phyloP scores from a whole-genome alignment of 208 protist genomes.

The Leishmania tarentolae region DNA sequence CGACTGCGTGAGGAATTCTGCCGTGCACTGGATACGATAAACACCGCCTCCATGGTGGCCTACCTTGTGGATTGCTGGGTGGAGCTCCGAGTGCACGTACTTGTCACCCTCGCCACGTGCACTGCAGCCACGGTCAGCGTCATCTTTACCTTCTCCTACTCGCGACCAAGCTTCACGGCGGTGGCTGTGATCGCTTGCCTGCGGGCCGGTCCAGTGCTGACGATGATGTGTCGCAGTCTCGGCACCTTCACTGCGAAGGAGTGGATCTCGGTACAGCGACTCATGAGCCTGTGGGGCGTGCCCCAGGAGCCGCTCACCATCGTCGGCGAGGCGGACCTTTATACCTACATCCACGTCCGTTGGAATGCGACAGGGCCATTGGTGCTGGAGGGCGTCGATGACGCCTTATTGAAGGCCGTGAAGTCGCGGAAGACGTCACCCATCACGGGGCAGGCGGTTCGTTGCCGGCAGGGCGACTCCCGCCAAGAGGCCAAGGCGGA shows the following conservation, averaged over 20 bases:
- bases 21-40: constrained; percentile 59
- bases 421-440: constrained; percentile 12
- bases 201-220: constrained; percentile 43
- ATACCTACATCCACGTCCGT: constrained; percentile 29
- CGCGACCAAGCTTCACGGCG: constrained; percentile 45
- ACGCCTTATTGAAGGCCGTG: constrained; percentile 14
- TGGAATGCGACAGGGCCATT: constrained; percentile 1
- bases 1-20: constrained; percentile 74
- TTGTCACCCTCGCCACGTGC: constrained; percentile 46
- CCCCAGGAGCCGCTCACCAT: constrained; percentile 52
- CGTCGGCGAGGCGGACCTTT: constrained; percentile 26
- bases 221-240: constrained; percentile 40
- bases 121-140: constrained; percentile 50
- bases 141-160: constrained; percentile 41
- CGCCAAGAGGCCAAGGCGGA: background rate
- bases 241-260: constrained; percentile 41
- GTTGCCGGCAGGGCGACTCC: background rate
- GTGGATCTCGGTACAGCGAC: constrained; percentile 58
- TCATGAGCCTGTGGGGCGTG: constrained; percentile 55
- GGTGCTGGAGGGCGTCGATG: constrained; percentile 16
- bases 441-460: constrained; percentile 1
- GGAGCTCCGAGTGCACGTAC: constrained; percentile 52
- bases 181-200: constrained; percentile 53
- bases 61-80: constrained; percentile 69
- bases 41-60: constrained; percentile 57